Evolutionary conservation across 164 flowering plant species (phyloP).

Genomic region (Tetrastigma voinierianum): DNA sequence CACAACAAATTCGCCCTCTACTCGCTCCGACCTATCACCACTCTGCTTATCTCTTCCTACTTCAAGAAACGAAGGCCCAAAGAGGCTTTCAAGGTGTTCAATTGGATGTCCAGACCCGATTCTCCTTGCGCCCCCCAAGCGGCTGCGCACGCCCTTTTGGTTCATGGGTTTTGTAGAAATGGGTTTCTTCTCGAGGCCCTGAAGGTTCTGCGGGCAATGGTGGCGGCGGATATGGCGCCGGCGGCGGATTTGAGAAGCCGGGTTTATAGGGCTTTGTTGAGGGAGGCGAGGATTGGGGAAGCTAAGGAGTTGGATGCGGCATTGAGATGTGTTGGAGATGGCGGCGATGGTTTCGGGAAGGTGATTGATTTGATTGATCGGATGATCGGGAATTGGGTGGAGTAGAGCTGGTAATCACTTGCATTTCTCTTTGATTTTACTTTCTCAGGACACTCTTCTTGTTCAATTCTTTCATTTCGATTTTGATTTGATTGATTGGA

Average conservation of each 20-base stretch:
- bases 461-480: too few relatives aligned
- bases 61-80: constrained; percentile 22
- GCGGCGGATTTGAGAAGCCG: constrained; percentile 19
- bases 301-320: constrained; percentile 34
- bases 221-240: constrained; percentile 15
- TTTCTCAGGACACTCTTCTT: too few relatives aligned
- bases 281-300: constrained; percentile 46
- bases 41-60: constrained; percentile 27
- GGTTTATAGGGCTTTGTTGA: constrained; percentile 37
- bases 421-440: not conserved
- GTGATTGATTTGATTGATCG: constrained; percentile 28
- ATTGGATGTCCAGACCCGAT: constrained; percentile 37
- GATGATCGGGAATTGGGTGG: constrained; percentile 34
- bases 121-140: constrained; percentile 21
- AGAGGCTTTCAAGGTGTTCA: constrained; percentile 38
- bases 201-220: constrained; percentile 38
- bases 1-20: constrained; percentile 26
- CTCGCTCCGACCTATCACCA: constrained; percentile 20
- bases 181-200: constrained; percentile 31
- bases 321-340: constrained; percentile 16
- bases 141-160: constrained; percentile 20
- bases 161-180: constrained; percentile 31
- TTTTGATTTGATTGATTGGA: too few relatives aligned
- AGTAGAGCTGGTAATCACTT: constrained; percentile 16
- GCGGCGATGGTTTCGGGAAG: constrained; percentile 6